Evolutionary conservation across 768 basidiomycete species (phyloP).

Genomic region (Chalciporus piperatus): DNA sequence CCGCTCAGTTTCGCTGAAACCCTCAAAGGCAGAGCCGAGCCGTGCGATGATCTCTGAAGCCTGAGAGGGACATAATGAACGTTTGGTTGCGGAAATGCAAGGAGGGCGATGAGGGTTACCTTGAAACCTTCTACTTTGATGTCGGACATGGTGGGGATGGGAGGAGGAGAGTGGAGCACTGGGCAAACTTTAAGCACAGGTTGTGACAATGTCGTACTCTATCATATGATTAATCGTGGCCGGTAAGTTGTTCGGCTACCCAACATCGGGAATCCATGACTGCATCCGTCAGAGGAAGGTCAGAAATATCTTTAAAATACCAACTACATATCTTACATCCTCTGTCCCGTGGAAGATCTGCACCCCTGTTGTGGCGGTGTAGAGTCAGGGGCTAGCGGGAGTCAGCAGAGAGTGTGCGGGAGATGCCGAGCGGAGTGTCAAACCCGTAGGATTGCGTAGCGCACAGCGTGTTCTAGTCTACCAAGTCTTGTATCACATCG

Average conservation of each 20-base stretch:
- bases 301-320: no score
- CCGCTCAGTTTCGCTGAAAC: slow-evolving; percentile 60
- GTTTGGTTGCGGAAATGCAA: not conserved
- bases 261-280: no score
- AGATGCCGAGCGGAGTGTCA: no score
- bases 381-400: no score
- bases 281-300: no score
- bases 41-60: slow-evolving; percentile 61
- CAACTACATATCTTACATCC: no score
- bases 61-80: slow-evolving; percentile 33
- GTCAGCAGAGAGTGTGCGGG: no score
- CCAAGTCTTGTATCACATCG: no score
- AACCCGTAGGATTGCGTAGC: no score
- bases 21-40: slow-evolving; percentile 51
- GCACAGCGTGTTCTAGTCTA: no score
- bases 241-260: not conserved
- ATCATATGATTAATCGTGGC: not conserved
- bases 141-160: slow-evolving; percentile 54
- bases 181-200: slow-evolving; percentile 1
- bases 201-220: not conserved
- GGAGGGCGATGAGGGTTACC: slow-evolving; percentile 33
- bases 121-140: slow-evolving; percentile 76
- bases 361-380: no score
- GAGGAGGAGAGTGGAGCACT: not conserved
- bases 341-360: no score